Evolutionary conservation across 352 stramenopile species (phyloP), one percentile per base, ranked within the genome.

Genomic region (Lagenidium giganteum): DNA sequence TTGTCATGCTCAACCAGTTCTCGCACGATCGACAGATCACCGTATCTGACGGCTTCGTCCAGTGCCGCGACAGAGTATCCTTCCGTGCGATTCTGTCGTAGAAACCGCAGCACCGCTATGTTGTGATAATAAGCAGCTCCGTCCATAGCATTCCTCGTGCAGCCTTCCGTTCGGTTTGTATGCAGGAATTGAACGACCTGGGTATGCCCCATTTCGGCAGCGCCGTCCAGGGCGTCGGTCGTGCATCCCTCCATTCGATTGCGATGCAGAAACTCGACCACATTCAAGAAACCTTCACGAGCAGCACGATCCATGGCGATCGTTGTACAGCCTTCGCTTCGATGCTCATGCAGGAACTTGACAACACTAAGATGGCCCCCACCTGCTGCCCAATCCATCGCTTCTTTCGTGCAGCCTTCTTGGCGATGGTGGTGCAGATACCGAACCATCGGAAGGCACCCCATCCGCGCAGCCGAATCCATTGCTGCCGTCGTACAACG

Each of bases 311-410:
- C 33, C 21, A 60, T 47, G 1, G 49, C 55, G n/a, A 42, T 39
- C 6, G 32, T 17, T 12, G 46, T 50, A 22, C 55, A 64, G 14
- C 55, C 42, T 48, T 64, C 55, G 5, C 26, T 17, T 1, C 55
- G 55, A 23, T 60, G 39, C 26, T 34, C 14, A 20, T 60, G 55
- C 5, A 70, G 51, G 42, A 59, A 70, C 38, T 33, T 25, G 6
- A 62, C 23, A 5, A 62, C 35, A 1, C 40, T 33, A 9, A 62
- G 28, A 20, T 62, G 33, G 14, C 44, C 46, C 14, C 27, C 32
- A 0, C 39, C 20, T 7, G 38, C 44, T 4, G 54, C 54, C 2
- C 18, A 38, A 21, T 46, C 36, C 54, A 64, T 64, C 13, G 54
- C 54, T 29, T 59, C 51, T 4, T 43, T 41, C 18, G 54, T 64